Evolutionary conservation across 176 grass and related monocot species (phyloP).

Genomic region (Alopecurus myosuroides): DNA sequence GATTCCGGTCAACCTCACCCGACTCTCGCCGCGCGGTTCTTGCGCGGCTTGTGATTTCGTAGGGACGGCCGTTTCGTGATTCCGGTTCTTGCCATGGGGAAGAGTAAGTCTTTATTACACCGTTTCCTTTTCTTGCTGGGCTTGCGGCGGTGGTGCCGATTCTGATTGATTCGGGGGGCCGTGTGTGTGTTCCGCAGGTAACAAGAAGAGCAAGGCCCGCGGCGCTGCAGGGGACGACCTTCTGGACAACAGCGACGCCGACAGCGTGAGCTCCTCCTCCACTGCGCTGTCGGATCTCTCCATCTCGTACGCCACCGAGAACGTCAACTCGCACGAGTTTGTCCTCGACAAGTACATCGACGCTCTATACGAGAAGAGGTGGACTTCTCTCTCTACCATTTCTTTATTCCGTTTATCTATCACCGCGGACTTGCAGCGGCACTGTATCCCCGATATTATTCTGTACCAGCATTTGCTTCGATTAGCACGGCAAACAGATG

Average conservation of each 20-base stretch:
- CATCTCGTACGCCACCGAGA: conserved; percentile 58
- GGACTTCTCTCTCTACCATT: not conserved
- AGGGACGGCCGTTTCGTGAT: not conserved
- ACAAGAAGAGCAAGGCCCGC: conserved; percentile 37
- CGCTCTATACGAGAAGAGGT: conserved; percentile 96
- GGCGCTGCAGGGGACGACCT: conserved; percentile 53
- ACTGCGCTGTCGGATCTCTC: conserved; percentile 44
- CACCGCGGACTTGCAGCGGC: not conserved
- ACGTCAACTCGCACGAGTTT: conserved; percentile 76
- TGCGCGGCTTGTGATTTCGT: not conserved
- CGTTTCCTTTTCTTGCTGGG: not conserved
- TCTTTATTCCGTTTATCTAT: not conserved
- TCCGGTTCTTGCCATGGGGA: conserved; percentile 37
- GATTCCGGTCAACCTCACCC: not conserved
- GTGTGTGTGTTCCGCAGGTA: conserved; percentile 13
- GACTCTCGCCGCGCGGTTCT: not conserved
- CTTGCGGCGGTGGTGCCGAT: not conserved
- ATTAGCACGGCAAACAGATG: not conserved
- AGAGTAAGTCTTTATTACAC: conserved; percentile 20
- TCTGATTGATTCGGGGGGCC: not conserved
- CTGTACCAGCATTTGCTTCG: not conserved
- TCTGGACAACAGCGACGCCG: conserved; percentile 84
- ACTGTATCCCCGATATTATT: not conserved
- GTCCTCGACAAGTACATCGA: conserved; percentile 79
- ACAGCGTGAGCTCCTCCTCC: conserved; percentile 67